Percentiles rank a stretch among this genome's conserved stretches.
These are phyloP conservation scores for Emydomyces testavorans DNA, from an alignment of 2,329 filamentous ascomycete genomes.

Conservation along the genomic window DNA sequence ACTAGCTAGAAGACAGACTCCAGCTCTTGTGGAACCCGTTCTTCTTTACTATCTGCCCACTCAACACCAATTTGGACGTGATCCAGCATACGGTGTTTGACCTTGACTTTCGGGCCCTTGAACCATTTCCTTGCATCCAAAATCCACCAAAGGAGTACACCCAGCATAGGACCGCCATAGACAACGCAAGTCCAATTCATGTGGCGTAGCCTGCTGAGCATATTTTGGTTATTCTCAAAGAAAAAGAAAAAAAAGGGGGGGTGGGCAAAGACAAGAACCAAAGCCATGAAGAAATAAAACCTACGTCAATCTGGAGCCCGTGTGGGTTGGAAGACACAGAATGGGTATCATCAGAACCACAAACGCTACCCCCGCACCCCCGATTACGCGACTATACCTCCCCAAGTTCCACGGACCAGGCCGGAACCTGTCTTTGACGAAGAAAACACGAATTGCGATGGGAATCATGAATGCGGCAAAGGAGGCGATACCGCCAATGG, in stretches of 20 bases:
- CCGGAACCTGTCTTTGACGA: constrained; percentile 51
- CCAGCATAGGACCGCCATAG: constrained; percentile 53
- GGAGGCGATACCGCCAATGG: constrained; percentile 56
- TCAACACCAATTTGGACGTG: not conserved
- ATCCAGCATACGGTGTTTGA: constrained; percentile 38
- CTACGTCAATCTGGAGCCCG: constrained; percentile 43
- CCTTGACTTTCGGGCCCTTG: constrained; percentile 57
- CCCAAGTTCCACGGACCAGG: constrained; percentile 60
- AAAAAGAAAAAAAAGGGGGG: not conserved
- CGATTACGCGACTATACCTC: constrained; percentile 46
- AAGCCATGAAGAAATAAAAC: no score
- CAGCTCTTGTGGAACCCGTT: not conserved
- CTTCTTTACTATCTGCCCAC: not conserved
- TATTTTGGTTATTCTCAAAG: not conserved
- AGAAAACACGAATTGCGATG: constrained; percentile 36
- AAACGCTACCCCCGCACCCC: constrained; percentile 47
- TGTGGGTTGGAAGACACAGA: constrained; percentile 51
- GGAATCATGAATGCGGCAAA: constrained; percentile 44
- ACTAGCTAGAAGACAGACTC: not conserved
- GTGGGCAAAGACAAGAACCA: not conserved
- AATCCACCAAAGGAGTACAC: constrained; percentile 51
- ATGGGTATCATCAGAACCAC: constrained; percentile 57
- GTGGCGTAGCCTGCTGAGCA: constrained; percentile 25
- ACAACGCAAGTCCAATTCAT: constrained; percentile 63
- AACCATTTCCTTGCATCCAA: constrained; percentile 57